These are phyloP conservation scores for Ceratobasidium sp. DNA, from an alignment of 1,284 basidiomycete genomes.

Conservation along the genomic window DNA sequence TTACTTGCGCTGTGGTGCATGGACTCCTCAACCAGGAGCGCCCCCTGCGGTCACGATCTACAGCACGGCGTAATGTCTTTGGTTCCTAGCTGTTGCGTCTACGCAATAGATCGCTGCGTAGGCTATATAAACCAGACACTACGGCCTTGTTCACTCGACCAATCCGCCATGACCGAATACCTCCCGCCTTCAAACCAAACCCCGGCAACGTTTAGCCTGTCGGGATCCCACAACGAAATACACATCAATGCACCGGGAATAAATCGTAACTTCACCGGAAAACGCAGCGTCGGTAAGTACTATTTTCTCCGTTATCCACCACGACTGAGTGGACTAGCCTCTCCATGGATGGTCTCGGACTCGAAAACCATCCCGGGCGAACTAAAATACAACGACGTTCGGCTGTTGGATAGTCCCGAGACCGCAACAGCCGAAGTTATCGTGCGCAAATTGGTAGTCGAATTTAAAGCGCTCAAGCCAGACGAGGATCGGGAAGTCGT, in stretches of 20 bases:
- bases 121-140: no score
- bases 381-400: not conserved
- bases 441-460: not conserved
- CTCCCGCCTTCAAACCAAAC: not conserved
- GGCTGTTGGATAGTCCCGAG: not conserved
- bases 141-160: no score
- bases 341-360: not conserved
- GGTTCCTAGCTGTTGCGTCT: no score
- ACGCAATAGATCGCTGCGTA: no score
- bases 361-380: not conserved
- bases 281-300: slow-evolving; percentile 1
- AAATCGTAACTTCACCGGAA: not conserved
- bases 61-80: no score
- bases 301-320: no score
- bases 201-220: not conserved
- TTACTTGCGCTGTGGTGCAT: no score
- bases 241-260: not conserved
- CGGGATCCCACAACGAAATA: not conserved
- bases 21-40: no score
- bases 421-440: not conserved
- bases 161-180: not conserved
- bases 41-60: no score
- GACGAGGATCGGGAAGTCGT: not conserved
- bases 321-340: no score
- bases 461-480: not conserved